Base-by-base conservation (phyloP, 768 basidiomycete species). In the Pulveroboletus sp. region DNA sequence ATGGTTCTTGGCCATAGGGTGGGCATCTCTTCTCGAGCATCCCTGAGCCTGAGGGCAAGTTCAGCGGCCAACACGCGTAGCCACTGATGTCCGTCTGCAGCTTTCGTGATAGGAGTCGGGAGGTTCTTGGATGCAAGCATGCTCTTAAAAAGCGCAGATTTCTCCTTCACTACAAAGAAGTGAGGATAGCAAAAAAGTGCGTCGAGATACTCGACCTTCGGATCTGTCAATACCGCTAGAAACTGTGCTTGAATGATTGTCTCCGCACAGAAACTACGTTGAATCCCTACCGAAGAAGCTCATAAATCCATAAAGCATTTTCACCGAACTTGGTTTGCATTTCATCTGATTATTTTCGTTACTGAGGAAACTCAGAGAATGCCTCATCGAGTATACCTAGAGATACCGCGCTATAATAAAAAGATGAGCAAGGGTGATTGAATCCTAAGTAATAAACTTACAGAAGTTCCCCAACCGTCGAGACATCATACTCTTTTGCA, bases 111-210 rank as follows among this genome's bases (percentile, higher is more conserved):
- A 0, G 88, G 80, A 29, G 82, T 80, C 0, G 86, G 82, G 20
- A 97, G 78, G 61, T 97, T 98, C 67, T 99, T 99, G n/a, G 92
- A 87, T 0, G 93, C 91, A 45, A 93, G 71, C 95, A 98, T 98
- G 59, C 90, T 92, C 72, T 97, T 97, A 53, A 80, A 85, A 25
- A 87, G 69, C 0, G 76, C 72, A 14, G 84, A 76, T 66, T 91
- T 91, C 61, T 91, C 90, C 60, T 90, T 93, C 31, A 97, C 94
- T 95, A 13, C 9, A 50, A 45, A 35, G 29, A 36, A 33, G 34
- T 46, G n/a, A 55, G 48, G 14, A 23, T 36, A 19, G 23, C 3
- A 20, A 14, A 2, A 6, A 1, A 6, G 10, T n/a, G 20, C 9
- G 3, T 1, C 31, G 40, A 19, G 46, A 46, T 20, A 47, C 60